phyloP scores from a whole-genome alignment of 179 eudicot genomes.

The Vitellaria paradoxa region DNA sequence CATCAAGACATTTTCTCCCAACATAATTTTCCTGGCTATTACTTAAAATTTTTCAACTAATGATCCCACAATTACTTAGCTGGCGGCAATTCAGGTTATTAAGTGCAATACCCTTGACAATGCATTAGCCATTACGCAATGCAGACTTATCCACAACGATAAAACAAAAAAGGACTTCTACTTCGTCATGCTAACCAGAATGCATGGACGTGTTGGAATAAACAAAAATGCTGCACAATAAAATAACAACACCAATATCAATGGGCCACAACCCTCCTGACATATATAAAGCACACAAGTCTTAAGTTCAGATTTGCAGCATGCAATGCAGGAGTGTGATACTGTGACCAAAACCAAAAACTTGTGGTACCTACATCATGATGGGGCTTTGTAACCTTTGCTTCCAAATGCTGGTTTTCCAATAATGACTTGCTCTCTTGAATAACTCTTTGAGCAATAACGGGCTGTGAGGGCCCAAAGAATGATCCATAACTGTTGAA shows the following conservation, averaged over 20 bases:
- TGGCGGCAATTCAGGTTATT: background rate
- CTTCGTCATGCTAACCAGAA: background rate
- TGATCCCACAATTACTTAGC: background rate
- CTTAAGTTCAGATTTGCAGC: background rate
- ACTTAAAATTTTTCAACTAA: background rate
- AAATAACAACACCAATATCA: background rate
- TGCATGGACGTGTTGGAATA: background rate
- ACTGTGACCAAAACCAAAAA: background rate
- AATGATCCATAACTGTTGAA: slow-evolving; percentile 82
- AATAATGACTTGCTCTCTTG: slow-evolving; percentile 86
- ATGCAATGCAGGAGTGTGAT: background rate
- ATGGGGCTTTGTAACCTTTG: slow-evolving; percentile 43
- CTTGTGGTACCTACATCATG: slow-evolving; percentile 38
- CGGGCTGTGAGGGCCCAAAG: slow-evolving; percentile 91
- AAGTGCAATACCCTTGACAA: background rate
- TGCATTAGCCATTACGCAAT: background rate
- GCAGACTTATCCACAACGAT: too few relatives aligned
- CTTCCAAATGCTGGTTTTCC: slow-evolving; percentile 72
- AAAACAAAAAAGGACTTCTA: background rate
- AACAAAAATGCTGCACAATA: background rate
- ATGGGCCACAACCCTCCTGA: background rate
- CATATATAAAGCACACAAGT: background rate
- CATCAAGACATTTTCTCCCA: background rate
- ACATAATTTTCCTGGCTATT: background rate
- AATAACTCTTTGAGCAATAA: slow-evolving; percentile 87